phyloP scores from a whole-genome alignment of 352 stramenopile genomes.

The Aphanomyces euteiches region DNA sequence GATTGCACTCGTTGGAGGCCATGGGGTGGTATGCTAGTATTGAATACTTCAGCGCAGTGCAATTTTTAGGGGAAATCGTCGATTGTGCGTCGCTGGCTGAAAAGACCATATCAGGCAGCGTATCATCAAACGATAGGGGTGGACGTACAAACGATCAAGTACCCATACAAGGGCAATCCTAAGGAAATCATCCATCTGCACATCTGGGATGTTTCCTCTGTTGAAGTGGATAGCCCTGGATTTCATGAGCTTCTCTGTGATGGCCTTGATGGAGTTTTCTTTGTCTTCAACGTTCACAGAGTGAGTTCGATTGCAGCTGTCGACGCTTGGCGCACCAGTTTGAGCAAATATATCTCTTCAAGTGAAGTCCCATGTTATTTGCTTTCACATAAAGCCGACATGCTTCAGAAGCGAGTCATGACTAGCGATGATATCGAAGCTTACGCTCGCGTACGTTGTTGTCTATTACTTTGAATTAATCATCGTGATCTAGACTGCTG shows the following conservation, averaged over 20 bases:
- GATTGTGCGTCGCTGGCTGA: constrained; percentile 70
- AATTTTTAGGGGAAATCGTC: constrained; percentile 67
- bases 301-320: constrained; percentile 81
- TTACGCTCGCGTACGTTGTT: constrained; percentile 45
- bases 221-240: constrained; percentile 51
- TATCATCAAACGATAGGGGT: constrained; percentile 78
- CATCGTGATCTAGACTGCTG: constrained; percentile 40
- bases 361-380: constrained; percentile 77
- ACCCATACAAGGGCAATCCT: constrained; percentile 35
- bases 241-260: constrained; percentile 57
- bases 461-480: neutral
- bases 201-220: constrained; percentile 74
- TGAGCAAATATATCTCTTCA: constrained; percentile 69
- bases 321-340: constrained; percentile 74
- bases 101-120: constrained; percentile 59
- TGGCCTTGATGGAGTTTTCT: constrained; percentile 78
- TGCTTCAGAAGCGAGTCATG: constrained; percentile 83
- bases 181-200: constrained; percentile 40
- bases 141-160: constrained; percentile 57
- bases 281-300: constrained; percentile 85
- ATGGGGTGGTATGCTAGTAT: constrained; percentile 51
- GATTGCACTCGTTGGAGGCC: constrained; percentile 73
- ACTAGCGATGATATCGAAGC: constrained; percentile 80
- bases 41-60: neutral
- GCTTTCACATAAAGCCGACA: constrained; percentile 76